phyloP scores from a whole-genome alignment of 768 basidiomycete genomes.

The Hortiboletus campestris region DNA sequence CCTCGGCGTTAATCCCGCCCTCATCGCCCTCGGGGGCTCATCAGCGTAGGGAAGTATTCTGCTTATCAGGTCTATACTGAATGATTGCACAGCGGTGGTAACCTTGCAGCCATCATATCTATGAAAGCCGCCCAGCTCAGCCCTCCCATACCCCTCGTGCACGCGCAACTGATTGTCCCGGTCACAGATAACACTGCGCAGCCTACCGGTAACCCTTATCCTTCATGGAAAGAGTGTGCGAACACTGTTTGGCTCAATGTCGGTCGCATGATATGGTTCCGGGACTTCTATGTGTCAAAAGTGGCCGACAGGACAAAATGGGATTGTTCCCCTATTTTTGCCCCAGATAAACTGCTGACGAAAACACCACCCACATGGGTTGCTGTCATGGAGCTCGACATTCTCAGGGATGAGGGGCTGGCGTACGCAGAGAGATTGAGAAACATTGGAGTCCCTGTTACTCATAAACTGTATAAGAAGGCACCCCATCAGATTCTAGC shows the following conservation, averaged over 20 bases:
- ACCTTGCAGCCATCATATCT: conserved; percentile 64
- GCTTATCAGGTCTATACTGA: neutral
- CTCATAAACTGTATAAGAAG: conserved; percentile 56
- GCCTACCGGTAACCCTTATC: conserved; percentile 37
- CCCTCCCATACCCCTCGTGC: conserved; percentile 52
- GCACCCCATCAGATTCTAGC: conserved; percentile 74
- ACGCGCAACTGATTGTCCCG: conserved; percentile 70
- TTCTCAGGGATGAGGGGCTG: conserved; percentile 66
- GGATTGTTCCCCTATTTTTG: conserved; percentile 72
- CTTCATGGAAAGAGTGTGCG: conserved; percentile 58
- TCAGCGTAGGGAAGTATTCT: conserved; percentile 48
- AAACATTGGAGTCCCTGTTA: conserved; percentile 51
- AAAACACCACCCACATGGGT: conserved; percentile 63
- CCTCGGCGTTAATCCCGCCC: conserved; percentile 47
- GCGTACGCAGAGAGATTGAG: conserved; percentile 59
- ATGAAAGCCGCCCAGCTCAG: conserved; percentile 55
- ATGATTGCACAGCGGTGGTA: conserved; percentile 55
- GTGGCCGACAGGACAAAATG: conserved; percentile 58
- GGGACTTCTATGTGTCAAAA: conserved; percentile 64
- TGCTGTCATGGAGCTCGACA: conserved; percentile 65
- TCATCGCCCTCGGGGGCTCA: conserved; percentile 70
- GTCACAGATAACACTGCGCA: conserved; percentile 72
- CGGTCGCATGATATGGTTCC: conserved; percentile 74
- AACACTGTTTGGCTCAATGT: conserved; percentile 61
- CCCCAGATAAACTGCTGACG: conserved; percentile 52